Evolutionary conservation across 169 alveolate genomes (phyloP), one percentile per base, ranked within the genome.

Genomic region (Cryptosporidium canis): DNA sequence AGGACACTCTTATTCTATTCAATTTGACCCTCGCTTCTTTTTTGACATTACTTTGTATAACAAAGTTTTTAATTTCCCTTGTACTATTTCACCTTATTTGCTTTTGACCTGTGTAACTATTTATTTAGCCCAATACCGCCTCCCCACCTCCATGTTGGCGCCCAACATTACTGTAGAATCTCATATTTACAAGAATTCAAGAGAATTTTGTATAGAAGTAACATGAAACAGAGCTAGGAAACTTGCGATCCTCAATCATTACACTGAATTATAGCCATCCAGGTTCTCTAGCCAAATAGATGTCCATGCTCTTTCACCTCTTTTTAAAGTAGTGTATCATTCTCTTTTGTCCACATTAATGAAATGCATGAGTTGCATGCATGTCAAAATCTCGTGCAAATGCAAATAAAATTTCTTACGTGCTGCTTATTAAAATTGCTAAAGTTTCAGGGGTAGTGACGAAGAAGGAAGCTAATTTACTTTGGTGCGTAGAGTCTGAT

Each of bases 341-440:
- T 12, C 0, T 1, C n/a, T 0, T 48, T 18, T 51, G 63, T 51
- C 33, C 33, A 51, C 33, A 51, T 51, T n/a, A 48, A 48, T 48
- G 24, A 14, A 51, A 51, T 51, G 33, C 63, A 51, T 51, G 61
- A 0, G 8, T 51, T 51, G 63, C 63, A 51, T 51, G 63, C 63
- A 51, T 31, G 18, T 9, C 9, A 21, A 61, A 29, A 61, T 29
- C 68, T 61, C 68, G 68, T 35, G 48, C 27, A 61, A 61, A 18
- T 61, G 68, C 18, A 61, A 29, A 61, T 61, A 31, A 61, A 24
- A 61, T 35, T 61, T 9, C 11, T 35, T 61, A 61, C 68, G 68
- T 61, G 68, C 47, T 16, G 31, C 33, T 61, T 61, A 61, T 12
- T 61, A 61, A 31, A 18, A 51, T 14, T 2, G 0, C 8, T 51